Base-by-base conservation (phyloP, 108 stramenopile genomes). In the Schizochytrium sp. region DNA sequence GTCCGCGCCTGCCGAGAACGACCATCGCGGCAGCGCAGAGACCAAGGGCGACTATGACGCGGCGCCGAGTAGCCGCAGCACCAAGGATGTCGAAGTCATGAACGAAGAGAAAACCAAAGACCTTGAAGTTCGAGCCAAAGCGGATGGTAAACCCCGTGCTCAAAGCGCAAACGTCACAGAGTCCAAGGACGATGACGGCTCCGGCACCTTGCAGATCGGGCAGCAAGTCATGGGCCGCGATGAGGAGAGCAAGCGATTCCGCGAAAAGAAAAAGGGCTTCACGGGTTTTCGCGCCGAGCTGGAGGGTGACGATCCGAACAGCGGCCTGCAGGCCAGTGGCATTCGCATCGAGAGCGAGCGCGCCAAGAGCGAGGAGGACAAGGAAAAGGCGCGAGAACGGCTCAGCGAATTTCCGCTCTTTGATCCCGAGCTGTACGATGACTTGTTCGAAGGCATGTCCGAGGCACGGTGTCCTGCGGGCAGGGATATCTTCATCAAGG, bases 191-290 rank as follows among this genome's bases (percentile, higher is more conserved):
- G 63, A 69, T 12, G 25, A 69, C 10, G 41, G 63, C 41, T 23
- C 21, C 63, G 63, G 41, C 63, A 69, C 14, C 10, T 23, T 69
- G 10, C 25, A 69, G 34, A 41, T 69, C 41, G 63, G 63, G 0
- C 25, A 69, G 25, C 25, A 41, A 23, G 63, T 12, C 41, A 69
- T 69, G 34, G 0, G 14, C 16, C 76, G 76, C n/a, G 76, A 83
- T 45, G 76, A 83, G 45, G 76, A 83, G 76, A 53, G 45, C 48
- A 83, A 83, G 76, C 76, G 76, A 12, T 83, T 83, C 76, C 76
- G 76, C n/a, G 76, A 83, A 12, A 83, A 83, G 76, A 47, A 53
- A 4, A 83, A 83, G 76, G 76, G 76, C 2, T 83, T 83, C 23
- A 53, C 76, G 6, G 76, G 76, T 1, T 83, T 83, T 4, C 76